Percentiles rank a stretch among this genome's conserved stretches.
Conservation (phyloP, 495 filamentous ascomycete genomes). For the Aspergillus diversus region DNA sequence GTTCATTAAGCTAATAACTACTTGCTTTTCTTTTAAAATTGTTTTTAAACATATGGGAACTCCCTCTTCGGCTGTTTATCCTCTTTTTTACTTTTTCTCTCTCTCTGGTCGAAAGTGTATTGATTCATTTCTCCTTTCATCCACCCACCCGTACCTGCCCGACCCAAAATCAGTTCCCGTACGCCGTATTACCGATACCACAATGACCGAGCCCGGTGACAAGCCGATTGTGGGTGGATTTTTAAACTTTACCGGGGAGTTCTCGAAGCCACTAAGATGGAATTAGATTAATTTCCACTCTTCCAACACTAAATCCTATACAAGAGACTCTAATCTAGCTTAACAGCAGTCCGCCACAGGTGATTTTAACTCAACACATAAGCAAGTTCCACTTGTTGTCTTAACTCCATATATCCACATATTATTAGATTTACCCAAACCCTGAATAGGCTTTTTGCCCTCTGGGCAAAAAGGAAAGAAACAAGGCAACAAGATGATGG, state of each 20-base stretch:
- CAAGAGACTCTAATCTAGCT: slow-evolving; percentile 8
- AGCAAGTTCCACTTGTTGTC: not conserved
- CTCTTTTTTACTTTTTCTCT: not conserved
- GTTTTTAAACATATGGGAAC: not conserved
- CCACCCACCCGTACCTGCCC: not conserved
- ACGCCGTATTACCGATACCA: slow-evolving; percentile 16
- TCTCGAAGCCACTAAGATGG: slow-evolving; percentile 17
- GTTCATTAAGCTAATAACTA: not conserved
- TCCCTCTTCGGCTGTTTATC: not conserved
- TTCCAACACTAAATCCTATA: slow-evolving; percentile 7
- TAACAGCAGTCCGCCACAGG: not conserved
- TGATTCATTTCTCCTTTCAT: not conserved
- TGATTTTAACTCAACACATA: not conserved
- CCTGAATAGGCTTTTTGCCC: no score
- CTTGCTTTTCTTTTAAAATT: not conserved
- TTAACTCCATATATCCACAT: not conserved
- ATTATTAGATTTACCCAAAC: no score
- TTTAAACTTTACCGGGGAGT: slow-evolving; percentile 21
- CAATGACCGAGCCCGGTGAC: slow-evolving; percentile 3
- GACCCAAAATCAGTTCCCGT: not conserved
- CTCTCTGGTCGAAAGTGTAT: not conserved
- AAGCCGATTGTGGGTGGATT: slow-evolving; percentile 14
- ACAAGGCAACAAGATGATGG: no score
- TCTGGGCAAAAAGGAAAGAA: no score
- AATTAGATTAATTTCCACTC: slow-evolving; percentile 16